These are phyloP conservation scores for Schwanniomyces etchellsii DNA, from an alignment of 1,139 yeast genomes.

Conservation along the genomic window DNA sequence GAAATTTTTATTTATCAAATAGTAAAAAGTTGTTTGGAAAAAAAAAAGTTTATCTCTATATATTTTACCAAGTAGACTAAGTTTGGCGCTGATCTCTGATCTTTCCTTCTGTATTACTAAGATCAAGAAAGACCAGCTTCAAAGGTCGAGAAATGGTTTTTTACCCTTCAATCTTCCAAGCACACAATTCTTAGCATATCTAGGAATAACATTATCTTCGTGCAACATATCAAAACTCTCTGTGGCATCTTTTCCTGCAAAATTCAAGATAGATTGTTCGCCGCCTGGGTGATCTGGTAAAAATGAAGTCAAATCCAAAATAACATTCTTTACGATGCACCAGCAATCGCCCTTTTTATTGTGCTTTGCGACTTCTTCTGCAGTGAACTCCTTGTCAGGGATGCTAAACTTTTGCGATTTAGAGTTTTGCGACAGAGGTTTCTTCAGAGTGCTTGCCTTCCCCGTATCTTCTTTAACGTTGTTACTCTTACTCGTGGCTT, in stretches of 20 bases:
- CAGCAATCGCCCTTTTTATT: constrained; percentile 66
- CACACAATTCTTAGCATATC: constrained; percentile 43
- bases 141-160: constrained; percentile 26
- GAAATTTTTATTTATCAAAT: constrained; percentile 1
- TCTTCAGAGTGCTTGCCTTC: constrained; percentile 1
- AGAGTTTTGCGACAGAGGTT: constrained; percentile 1
- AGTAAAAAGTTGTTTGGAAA: neutral
- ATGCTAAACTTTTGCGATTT: constrained; percentile 17
- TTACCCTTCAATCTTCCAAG: constrained; percentile 47
- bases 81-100: too few species aligned
- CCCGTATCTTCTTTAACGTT: neutral
- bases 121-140: neutral
- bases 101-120: too few species aligned
- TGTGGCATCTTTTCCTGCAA: constrained; percentile 91
- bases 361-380: constrained; percentile 61
- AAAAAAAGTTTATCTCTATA: neutral
- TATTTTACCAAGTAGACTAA: too few species aligned
- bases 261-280: constrained; percentile 57
- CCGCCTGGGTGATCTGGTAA: constrained; percentile 90
- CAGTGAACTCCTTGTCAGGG: constrained; percentile 40
- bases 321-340: constrained; percentile 82
- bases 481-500: neutral
- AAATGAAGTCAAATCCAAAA: constrained; percentile 77
- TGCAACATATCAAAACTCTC: constrained; percentile 66
- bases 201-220: constrained; percentile 47